Evolutionary conservation across 331 rosid genomes (phyloP).

Genomic region (Phaseolus coccineus): DNA sequence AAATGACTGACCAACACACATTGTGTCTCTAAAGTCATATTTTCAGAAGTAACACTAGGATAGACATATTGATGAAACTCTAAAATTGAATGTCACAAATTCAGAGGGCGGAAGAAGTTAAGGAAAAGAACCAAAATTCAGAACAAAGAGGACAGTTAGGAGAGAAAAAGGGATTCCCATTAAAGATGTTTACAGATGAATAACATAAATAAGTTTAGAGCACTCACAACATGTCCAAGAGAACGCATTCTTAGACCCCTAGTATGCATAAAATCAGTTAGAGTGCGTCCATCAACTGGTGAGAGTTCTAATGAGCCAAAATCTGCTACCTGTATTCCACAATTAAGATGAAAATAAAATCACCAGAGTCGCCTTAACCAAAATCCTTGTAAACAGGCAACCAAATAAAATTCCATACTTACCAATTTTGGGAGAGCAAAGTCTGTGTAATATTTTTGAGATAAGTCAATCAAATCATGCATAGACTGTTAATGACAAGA

Average conservation of each 20-base stretch:
- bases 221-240: slow-evolving; percentile 94
- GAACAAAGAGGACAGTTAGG: slow-evolving; percentile 7
- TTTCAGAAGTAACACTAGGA: slow-evolving; percentile 3
- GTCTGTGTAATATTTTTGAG: slow-evolving; percentile 86
- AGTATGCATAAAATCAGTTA: slow-evolving; percentile 99
- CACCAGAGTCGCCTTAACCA: slow-evolving; percentile 37
- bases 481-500: slow-evolving; percentile 70
- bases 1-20: slow-evolving; percentile 9
- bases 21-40: slow-evolving; percentile 32
- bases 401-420: slow-evolving; percentile 49
- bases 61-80: slow-evolving; percentile 10
- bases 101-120: slow-evolving; percentile 5
- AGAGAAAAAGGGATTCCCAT: slow-evolving; percentile 17
- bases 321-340: slow-evolving; percentile 88
- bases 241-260: slow-evolving; percentile 97
- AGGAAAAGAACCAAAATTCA: not conserved
- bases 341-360: slow-evolving; percentile 46
- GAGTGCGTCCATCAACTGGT: slow-evolving; percentile 98
- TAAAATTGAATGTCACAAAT: slow-evolving; percentile 23
- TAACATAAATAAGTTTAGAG: slow-evolving; percentile 39
- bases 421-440: slow-evolving; percentile 99
- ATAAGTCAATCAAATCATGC: slow-evolving; percentile 76
- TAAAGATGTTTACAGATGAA: slow-evolving; percentile 20
- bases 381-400: slow-evolving; percentile 41
- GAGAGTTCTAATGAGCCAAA: slow-evolving; percentile 98